phyloP scores from a whole-genome alignment of 371 early-diverging fungal genomes.

The Blyttiomyces sp. region DNA sequence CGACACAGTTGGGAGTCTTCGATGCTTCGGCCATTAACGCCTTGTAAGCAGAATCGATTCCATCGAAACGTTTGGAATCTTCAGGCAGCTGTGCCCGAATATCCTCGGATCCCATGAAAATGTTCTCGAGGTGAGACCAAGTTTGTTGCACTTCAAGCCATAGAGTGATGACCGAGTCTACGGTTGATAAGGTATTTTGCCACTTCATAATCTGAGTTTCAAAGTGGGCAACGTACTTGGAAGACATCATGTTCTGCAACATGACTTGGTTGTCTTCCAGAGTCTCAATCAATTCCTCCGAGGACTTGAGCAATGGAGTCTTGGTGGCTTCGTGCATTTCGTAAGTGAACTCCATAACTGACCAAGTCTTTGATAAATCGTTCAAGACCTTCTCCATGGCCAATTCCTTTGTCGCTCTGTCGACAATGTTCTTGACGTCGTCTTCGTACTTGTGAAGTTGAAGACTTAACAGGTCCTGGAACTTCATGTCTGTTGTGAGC shows the following conservation, averaged over 20 bases:
- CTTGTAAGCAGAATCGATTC: slow-evolving; percentile 54
- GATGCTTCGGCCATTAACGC: slow-evolving; percentile 52
- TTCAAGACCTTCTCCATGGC: slow-evolving; percentile 62
- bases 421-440: slow-evolving; percentile 62
- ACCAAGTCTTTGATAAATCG: slow-evolving; percentile 59
- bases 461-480: slow-evolving; percentile 58
- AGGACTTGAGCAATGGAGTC: slow-evolving; percentile 47
- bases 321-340: slow-evolving; percentile 54
- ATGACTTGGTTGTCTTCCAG: slow-evolving; percentile 66
- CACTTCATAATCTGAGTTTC: slow-evolving; percentile 58
- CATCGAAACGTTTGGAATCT: slow-evolving; percentile 59
- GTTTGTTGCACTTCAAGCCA: slow-evolving; percentile 65
- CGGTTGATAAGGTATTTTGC: slow-evolving; percentile 56
- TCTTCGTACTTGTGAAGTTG: slow-evolving; percentile 64
- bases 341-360: slow-evolving; percentile 59
- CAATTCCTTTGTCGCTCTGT: slow-evolving; percentile 60
- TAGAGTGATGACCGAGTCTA: slow-evolving; percentile 53
- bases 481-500: slow-evolving; percentile 58
- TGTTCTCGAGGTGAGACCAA: slow-evolving; percentile 62
- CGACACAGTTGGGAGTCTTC: slow-evolving; percentile 57
- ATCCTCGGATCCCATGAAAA: slow-evolving; percentile 63
- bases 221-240: slow-evolving; percentile 58
- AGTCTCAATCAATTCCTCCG: slow-evolving; percentile 61
- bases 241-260: slow-evolving; percentile 64
- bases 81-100: slow-evolving; percentile 64